These are phyloP conservation scores for Brasilioporus rufonigricans DNA, from an alignment of 768 basidiomycete genomes.

Conservation along the genomic window DNA sequence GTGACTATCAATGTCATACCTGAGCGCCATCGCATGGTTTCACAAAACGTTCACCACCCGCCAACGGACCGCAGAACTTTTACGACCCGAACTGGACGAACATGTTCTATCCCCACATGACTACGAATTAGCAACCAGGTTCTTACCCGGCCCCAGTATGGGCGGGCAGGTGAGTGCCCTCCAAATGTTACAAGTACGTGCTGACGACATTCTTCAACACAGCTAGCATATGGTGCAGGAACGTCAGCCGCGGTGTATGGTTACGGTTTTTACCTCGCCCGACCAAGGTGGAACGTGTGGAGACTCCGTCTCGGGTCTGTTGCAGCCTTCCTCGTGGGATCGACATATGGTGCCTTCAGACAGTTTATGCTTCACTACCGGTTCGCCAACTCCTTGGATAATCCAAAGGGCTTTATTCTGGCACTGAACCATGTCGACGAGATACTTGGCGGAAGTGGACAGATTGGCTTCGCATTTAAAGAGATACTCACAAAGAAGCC, in stretches of 20 bases:
- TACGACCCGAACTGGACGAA: conserved; percentile 32
- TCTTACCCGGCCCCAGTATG: conserved; percentile 49
- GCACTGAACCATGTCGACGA: conserved; percentile 33
- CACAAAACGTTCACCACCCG: conserved; percentile 45
- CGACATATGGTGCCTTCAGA: conserved; percentile 33
- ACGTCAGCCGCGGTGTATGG: conserved; percentile 24
- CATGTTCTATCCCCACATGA: conserved; percentile 40
- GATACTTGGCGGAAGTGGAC: conserved; percentile 32
- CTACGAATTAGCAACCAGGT: conserved; percentile 52
- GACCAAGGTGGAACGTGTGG: conserved; percentile 28
- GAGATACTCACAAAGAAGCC: conserved; percentile 23
- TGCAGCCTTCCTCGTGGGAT: conserved; percentile 28
- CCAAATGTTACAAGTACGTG: background rate
- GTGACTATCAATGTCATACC: conserved; percentile 24
- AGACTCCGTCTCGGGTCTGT: conserved; percentile 25
- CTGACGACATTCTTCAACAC: conserved; percentile 4
- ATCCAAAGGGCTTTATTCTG: conserved; percentile 29
- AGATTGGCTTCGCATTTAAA: conserved; percentile 23
- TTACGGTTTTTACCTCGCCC: conserved; percentile 25
- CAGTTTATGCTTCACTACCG: conserved; percentile 29
- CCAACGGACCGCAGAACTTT: conserved; percentile 29
- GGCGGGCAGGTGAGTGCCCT: conserved; percentile 41
- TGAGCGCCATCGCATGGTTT: conserved; percentile 35
- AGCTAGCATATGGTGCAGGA: conserved; percentile 23
- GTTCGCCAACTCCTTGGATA: conserved; percentile 31